Conservation (phyloP, 108 stramenopile species). For the Cyclotella sp. region DNA sequence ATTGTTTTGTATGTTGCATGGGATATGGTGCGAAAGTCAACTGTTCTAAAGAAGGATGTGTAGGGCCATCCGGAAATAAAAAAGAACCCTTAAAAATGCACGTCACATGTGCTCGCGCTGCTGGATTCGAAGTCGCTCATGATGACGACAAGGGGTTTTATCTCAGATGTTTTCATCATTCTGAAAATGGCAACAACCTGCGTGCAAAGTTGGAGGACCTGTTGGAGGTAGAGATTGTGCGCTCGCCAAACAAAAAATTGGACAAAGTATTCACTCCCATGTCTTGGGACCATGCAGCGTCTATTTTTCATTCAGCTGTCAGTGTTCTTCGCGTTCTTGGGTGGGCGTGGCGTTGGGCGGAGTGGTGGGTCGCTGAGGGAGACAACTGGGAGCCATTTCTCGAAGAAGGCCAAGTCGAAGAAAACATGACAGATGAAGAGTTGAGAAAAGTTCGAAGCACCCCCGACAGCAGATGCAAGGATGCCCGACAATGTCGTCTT, state of each 20-base stretch:
- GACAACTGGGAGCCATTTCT: slow-evolving; percentile 84
- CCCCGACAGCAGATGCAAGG: slow-evolving; percentile 64
- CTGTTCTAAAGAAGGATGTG: slow-evolving; percentile 59
- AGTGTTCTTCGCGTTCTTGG: slow-evolving; percentile 69
- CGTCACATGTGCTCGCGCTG: slow-evolving; percentile 83
- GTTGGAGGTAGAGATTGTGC: slow-evolving; percentile 59
- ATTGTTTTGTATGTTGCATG: slow-evolving; percentile 76
- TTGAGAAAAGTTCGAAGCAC: slow-evolving; percentile 78
- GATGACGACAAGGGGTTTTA: slow-evolving; percentile 13
- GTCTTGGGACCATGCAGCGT: slow-evolving; percentile 67
- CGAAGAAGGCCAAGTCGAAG: slow-evolving; percentile 71
- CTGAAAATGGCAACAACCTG: slow-evolving; percentile 51
- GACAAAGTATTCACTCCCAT: slow-evolving; percentile 33
- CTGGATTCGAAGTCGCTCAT: slow-evolving; percentile 72
- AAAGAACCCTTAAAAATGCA: slow-evolving; percentile 57
- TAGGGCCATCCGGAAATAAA: slow-evolving; percentile 34
- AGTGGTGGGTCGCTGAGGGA: slow-evolving; percentile 86
- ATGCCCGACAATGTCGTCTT: slow-evolving; percentile 81
- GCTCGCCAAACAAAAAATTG: slow-evolving; percentile 42
- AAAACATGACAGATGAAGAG: slow-evolving; percentile 78
- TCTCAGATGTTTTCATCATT: slow-evolving; percentile 74
- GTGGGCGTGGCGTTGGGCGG: slow-evolving; percentile 93
- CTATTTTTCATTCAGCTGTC: slow-evolving; percentile 68
- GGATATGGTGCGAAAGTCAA: slow-evolving; percentile 64
- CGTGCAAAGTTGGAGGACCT: slow-evolving; percentile 86